These are phyloP conservation scores for Exophiala sp. DNA, from an alignment of 2,329 filamentous ascomycete genomes.

Conservation along the genomic window DNA sequence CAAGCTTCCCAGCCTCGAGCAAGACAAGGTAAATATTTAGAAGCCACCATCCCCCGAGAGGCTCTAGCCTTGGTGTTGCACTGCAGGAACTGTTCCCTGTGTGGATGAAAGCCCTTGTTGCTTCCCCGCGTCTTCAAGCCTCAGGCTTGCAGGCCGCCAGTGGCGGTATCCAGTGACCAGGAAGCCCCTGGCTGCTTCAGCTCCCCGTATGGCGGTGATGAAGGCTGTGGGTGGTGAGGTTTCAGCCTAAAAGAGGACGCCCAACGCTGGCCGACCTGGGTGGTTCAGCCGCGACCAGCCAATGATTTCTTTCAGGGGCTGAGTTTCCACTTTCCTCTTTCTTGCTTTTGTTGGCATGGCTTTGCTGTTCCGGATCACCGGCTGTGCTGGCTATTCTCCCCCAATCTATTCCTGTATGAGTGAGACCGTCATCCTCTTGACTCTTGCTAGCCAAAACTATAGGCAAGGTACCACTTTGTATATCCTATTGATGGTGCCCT, in stretches of 20 bases:
- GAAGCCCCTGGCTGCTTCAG: not conserved
- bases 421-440: not conserved
- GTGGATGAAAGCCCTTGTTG: not conserved
- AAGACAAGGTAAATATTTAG: not conserved
- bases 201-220: not conserved
- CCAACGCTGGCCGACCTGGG: not conserved
- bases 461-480: not conserved
- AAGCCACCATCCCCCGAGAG: not conserved
- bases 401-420: not conserved
- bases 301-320: not conserved
- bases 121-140: not conserved
- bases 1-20: not conserved
- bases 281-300: not conserved
- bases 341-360: not conserved
- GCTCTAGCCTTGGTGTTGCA: not conserved
- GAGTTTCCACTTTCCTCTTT: not conserved
- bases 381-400: slow-evolving; percentile 1
- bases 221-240: slow-evolving; percentile 1
- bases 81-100: not conserved
- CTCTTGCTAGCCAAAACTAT: not conserved
- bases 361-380: not conserved
- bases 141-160: not conserved
- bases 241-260: not conserved
- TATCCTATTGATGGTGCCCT: not conserved
- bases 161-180: not conserved